phyloP scores from a whole-genome alignment of 108 stramenopile genomes.

The Nannochloropsis granulata region DNA sequence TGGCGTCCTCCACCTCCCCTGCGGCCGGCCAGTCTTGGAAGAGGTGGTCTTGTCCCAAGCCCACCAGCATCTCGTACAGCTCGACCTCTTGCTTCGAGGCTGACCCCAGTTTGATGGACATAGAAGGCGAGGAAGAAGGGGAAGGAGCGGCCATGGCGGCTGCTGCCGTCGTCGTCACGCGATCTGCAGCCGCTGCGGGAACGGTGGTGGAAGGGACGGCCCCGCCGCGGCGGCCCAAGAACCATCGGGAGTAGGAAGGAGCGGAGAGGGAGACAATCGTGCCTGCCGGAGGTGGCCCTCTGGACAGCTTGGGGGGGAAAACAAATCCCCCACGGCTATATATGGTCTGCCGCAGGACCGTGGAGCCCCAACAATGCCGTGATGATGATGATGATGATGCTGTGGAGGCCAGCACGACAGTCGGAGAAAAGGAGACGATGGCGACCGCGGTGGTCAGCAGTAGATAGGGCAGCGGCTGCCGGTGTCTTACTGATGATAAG shows the following conservation, averaged over 20 bases:
- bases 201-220: neutral
- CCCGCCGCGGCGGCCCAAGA: neutral
- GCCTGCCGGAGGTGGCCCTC: neutral
- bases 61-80: neutral
- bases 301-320: neutral
- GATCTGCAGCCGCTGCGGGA: neutral
- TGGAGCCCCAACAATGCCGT: no score
- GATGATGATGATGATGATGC: no score
- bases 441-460: no score
- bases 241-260: neutral
- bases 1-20: slow-evolving; percentile 55
- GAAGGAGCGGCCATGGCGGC: neutral
- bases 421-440: no score
- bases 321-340: neutral
- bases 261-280: neutral
- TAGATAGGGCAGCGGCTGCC: no score
- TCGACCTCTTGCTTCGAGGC: neutral
- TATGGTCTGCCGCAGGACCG: no score
- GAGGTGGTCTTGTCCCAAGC: slow-evolving; percentile 49
- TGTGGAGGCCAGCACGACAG: no score
- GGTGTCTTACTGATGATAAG: no score
- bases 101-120: neutral
- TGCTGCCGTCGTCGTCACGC: neutral
- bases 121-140: neutral
- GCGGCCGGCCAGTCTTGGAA: slow-evolving; percentile 67